Evolutionary conservation across 305 asterid species (phyloP).

Genomic region (Plantago lanceolata): DNA sequence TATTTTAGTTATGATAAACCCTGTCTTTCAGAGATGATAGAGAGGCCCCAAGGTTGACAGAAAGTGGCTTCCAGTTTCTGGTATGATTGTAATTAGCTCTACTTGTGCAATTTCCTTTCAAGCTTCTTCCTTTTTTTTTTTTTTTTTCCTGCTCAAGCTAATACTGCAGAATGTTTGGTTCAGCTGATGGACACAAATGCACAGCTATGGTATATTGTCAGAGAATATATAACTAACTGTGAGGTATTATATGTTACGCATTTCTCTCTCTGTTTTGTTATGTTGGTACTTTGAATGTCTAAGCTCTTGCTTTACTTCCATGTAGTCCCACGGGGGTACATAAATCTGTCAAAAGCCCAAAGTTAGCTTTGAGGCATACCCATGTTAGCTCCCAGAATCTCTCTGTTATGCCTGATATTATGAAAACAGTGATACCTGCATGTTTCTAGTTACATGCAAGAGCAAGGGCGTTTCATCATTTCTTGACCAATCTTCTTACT

Average conservation of each 20-base stretch:
- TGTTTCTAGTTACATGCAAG: too few relatives aligned
- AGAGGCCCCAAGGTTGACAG: slow-evolving; percentile 80
- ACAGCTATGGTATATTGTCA: slow-evolving; percentile 95
- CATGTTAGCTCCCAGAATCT: too few relatives aligned
- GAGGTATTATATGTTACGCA: slow-evolving; percentile 51
- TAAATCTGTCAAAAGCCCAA: too few relatives aligned
- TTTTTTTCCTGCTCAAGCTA: slow-evolving; percentile 29
- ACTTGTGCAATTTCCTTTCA: slow-evolving; percentile 27
- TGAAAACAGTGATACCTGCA: too few relatives aligned
- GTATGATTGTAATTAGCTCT: slow-evolving; percentile 40
- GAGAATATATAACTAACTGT: slow-evolving; percentile 89
- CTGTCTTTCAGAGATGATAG: slow-evolving; percentile 71
- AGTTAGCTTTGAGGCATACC: too few relatives aligned
- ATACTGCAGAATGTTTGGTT: slow-evolving; percentile 34
- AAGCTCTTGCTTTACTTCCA: neutral
- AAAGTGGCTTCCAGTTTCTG: slow-evolving; percentile 96
- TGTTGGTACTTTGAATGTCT: slow-evolving; percentile 3
- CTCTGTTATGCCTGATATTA: too few relatives aligned
- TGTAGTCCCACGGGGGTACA: neutral
- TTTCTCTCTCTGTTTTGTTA: neutral
- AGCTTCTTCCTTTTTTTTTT: too few relatives aligned
- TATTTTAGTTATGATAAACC: slow-evolving; percentile 20
- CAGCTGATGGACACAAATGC: slow-evolving; percentile 99
- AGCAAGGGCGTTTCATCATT: too few relatives aligned
- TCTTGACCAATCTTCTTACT: too few relatives aligned